Base-by-base conservation (phyloP, 495 filamentous ascomycete species). In the Penicillium soppii region DNA sequence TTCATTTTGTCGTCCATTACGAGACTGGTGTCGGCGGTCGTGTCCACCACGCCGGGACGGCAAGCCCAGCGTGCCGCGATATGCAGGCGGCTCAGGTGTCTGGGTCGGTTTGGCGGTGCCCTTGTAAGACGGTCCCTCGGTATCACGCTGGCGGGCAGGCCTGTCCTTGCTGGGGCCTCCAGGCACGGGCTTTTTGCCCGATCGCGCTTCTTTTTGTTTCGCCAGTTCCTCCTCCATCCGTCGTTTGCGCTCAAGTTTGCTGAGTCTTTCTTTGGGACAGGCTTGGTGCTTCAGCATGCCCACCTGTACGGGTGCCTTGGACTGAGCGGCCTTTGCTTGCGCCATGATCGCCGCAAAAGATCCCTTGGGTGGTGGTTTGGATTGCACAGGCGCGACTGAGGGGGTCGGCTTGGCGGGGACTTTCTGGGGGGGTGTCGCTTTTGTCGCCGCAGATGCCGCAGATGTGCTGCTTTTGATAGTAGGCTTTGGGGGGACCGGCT, bases 51-150 rank as follows among this genome's bases (percentile, higher is more conserved):
- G 52, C 48, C 50, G 58, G 33, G 50, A 44, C 19, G 65, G 67
- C 45, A 71, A 29, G 39, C 66, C 52, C 41, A 72, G 58, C 52
- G 84, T 88, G 33, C 84, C 84, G 61, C 78, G 83, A 63, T 87
- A 88, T 15, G 65, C 57, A 7, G 70, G 59, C 22, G 73, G 66
- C 10, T 65, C 59, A 10, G 63, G 59, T 17, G 56, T 40, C 23
- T 60, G 69, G 5, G 67, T 65, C 9, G 75, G 71, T 50, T 78
- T 71, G 16, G 73, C 74, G 8, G 80, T 84, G 8, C 81, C 81
- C 53, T 76, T 79, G 57, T 83, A 83, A 0, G 68, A 54, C 1
- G 59, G 59, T 36, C 64, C 63, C 21, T 73, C 63, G 3, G 66
- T 52, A 32, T 71, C 61, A 5, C 57, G 63, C 51, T 61, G 68